A percentile compares a stretch with the other conserved stretches of the same genome.
phyloP scores from a whole-genome alignment of 768 basidiomycete species.

The Sarcodon sp. region DNA sequence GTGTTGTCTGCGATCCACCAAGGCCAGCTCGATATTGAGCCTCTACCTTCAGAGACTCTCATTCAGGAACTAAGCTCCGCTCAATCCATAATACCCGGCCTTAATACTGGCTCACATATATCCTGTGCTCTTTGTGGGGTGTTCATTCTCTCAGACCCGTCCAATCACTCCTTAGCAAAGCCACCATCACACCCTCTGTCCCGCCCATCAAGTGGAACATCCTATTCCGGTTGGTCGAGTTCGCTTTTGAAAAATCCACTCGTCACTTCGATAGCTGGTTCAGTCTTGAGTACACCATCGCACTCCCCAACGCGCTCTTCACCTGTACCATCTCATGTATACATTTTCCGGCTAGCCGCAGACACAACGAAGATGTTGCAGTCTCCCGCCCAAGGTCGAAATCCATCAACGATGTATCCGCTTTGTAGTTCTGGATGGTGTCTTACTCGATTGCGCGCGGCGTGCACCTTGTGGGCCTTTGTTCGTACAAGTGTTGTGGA shows the following conservation, averaged over 20 bases:
- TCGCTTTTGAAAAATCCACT: constrained; percentile 46
- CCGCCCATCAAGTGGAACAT: neutral
- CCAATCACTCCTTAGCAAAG: neutral
- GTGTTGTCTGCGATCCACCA: constrained; percentile 77
- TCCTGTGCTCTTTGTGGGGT: constrained; percentile 74
- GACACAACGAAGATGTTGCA: constrained; percentile 11
- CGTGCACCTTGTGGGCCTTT: constrained; percentile 88
- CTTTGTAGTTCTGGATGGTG: constrained; percentile 84
- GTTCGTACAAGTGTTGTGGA: constrained; percentile 74
- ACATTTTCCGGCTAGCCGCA: constrained; percentile 52
- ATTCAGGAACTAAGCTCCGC: constrained; percentile 37
- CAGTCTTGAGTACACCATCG: constrained; percentile 2
- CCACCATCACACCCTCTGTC: neutral
- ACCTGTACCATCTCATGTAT: constrained; percentile 30
- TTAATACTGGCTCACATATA: constrained; percentile 35
- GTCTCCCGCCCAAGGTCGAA: constrained; percentile 12
- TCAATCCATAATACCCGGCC: constrained; percentile 28
- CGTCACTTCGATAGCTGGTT: constrained; percentile 17
- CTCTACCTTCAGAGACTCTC: constrained; percentile 50
- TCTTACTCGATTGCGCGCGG: constrained; percentile 64
- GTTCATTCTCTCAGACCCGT: constrained; percentile 30
- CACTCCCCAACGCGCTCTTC: constrained; percentile 19
- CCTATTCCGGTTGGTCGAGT: constrained; percentile 31
- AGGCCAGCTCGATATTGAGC: constrained; percentile 83
- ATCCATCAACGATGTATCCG: constrained; percentile 49